phyloP scores from a whole-genome alignment of 2,329 filamentous ascomycete species.

The Hymenoscyphus fructigenus region DNA sequence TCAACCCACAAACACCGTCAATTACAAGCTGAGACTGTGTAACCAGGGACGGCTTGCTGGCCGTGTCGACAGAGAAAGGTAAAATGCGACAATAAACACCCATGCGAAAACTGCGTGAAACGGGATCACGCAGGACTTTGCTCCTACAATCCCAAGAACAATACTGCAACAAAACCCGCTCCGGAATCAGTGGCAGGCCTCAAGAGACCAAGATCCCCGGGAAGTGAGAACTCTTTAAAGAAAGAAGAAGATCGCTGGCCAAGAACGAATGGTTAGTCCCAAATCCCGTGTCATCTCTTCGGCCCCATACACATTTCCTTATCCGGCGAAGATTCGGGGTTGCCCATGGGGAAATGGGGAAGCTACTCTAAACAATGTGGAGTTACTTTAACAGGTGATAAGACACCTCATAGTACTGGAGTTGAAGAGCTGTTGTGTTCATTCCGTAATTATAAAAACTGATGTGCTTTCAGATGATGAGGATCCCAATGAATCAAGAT shows the following conservation, averaged over 20 bases:
- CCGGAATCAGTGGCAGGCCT: slow-evolving; percentile 24
- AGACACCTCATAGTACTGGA: background rate
- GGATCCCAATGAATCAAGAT: slow-evolving; percentile 56
- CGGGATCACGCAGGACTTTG: slow-evolving; percentile 63
- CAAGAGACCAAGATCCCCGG: slow-evolving; percentile 33
- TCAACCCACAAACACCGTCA: slow-evolving; percentile 2
- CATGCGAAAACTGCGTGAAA: slow-evolving; percentile 68
- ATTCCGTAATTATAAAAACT: slow-evolving; percentile 1
- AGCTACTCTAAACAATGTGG: background rate
- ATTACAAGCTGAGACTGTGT: slow-evolving; percentile 12
- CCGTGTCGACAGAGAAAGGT: slow-evolving; percentile 67
- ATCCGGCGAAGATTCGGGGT: slow-evolving; percentile 16
- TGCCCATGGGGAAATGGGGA: background rate
- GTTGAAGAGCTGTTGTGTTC: background rate
- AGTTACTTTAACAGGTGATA: background rate
- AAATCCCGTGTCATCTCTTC: background rate
- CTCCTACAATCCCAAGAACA: slow-evolving; percentile 64
- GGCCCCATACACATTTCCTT: background rate
- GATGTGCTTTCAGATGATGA: slow-evolving; percentile 45
- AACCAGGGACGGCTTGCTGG: slow-evolving; percentile 50
- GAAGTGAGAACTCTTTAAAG: slow-evolving; percentile 30
- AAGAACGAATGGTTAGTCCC: slow-evolving; percentile 33
- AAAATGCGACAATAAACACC: slow-evolving; percentile 68
- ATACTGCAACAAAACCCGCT: slow-evolving; percentile 22
- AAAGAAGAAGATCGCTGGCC: slow-evolving; percentile 36